Conservation (phyloP, 257 asterid genomes). For the Linderniella brevidens region DNA sequence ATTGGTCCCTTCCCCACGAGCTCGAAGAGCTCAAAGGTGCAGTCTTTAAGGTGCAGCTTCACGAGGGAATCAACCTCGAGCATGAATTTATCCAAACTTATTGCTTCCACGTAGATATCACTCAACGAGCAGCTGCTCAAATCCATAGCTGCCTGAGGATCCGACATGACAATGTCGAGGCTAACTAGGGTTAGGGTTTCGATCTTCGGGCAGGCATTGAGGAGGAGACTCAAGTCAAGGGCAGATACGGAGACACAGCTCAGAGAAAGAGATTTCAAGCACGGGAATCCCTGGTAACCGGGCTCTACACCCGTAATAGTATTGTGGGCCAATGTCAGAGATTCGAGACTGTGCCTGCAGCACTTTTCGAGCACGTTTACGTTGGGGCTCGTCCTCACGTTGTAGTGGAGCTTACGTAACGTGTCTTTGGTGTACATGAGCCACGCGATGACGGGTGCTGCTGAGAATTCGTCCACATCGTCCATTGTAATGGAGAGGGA, state of each 20-base stretch:
- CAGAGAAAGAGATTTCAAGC: constrained; percentile 41
- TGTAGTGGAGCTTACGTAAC: constrained; percentile 47
- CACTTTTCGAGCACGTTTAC: constrained; percentile 69
- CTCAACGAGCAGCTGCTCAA: constrained; percentile 39
- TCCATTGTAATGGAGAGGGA: constrained; percentile 51
- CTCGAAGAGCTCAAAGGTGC: constrained; percentile 64
- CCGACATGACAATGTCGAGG: constrained; percentile 70
- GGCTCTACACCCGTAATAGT: constrained; percentile 62
- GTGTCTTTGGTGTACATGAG: constrained; percentile 67
- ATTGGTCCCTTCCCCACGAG: constrained; percentile 52
- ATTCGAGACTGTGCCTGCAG: constrained; percentile 64
- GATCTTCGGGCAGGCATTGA: constrained; percentile 48
- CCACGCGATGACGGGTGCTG: constrained; percentile 78
- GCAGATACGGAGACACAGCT: constrained; percentile 64
- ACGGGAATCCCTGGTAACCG: constrained; percentile 49
- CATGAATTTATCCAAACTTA: constrained; percentile 63
- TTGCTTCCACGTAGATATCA: constrained; percentile 57
- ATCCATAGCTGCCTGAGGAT: constrained; percentile 52
- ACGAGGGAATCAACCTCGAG: constrained; percentile 61
- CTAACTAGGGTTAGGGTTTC: constrained; percentile 39
- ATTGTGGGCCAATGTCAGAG: constrained; percentile 56
- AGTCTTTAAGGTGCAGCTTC: constrained; percentile 62
- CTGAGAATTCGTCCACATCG: constrained; percentile 63
- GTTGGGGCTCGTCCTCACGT: constrained; percentile 58
- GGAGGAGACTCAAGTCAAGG: constrained; percentile 52